Base-by-base conservation (phyloP, 768 basidiomycete species). In the Lentinula boryana region DNA sequence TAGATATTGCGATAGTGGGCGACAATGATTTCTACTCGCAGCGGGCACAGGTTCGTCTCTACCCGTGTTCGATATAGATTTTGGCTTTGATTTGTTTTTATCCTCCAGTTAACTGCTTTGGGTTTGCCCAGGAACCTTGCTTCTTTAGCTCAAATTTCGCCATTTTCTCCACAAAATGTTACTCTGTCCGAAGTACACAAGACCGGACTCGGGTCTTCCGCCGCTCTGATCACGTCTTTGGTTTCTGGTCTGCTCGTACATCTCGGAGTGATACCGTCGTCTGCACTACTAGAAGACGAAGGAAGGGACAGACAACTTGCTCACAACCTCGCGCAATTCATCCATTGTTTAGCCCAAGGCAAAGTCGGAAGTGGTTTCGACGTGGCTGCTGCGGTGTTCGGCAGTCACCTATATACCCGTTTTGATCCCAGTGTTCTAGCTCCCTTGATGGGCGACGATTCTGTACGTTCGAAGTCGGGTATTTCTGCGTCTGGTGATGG, bases 21-120 rank as follows among this genome's bases (percentile, higher is more conserved):
- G 94, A 94, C 72, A 98, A 99, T 68, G 97, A 98, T 71, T 99
- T 98, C 68, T 98, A 99, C 75, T 97, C 95, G 4, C 97, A 98
- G 68, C 79, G 89, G 60, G 85, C 86, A 56, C 86, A 91, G 80
- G 95, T 92, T 60, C 69, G 79, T 60, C 68, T 31, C 16, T 55
- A 36, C 21, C 21, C 23, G 35, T 33, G 52, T 36, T 8, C 9
- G 21, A 31, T 41, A 56, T 53, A 52, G 32, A 58, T 31, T 35
- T 9, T 16, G 31, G 38, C 36, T 15, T 43, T 53, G 44, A 55
- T 23, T 46, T 44, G 1, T 4, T 21, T 35, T 58, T 1, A 16
- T 43, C 40, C 38, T 10, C n/a, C 66, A 95, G 93, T 83, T 95
- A 18, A 80, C 82, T 36, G 76, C 80, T 2, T 69, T 84, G 38